Percentiles rank a stretch among this genome's conserved stretches.
Conservation (phyloP, 176 grass and related monocot species). For the Carex scoparia region DNA sequence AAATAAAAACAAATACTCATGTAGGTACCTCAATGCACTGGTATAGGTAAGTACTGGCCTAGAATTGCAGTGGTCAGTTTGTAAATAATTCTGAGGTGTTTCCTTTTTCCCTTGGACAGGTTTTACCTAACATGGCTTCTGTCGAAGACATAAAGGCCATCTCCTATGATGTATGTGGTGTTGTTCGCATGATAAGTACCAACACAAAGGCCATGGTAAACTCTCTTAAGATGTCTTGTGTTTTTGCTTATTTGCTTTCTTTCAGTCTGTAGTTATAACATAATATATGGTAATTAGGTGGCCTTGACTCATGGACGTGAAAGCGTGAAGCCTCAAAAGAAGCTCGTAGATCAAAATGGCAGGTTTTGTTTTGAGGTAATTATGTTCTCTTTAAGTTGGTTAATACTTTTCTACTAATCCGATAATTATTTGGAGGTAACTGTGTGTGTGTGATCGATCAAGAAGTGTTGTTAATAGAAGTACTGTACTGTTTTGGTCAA, state of each 20-base stretch:
- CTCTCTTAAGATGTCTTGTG: slow-evolving; percentile 17
- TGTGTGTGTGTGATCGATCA: neutral
- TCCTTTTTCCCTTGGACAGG: slow-evolving; percentile 30
- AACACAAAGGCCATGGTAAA: slow-evolving; percentile 86
- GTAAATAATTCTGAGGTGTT: neutral
- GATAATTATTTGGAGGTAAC: neutral
- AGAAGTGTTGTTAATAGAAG: neutral
- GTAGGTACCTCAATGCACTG: neutral
- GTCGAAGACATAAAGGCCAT: slow-evolving; percentile 79
- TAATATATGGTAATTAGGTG: slow-evolving; percentile 48
- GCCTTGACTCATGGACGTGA: slow-evolving; percentile 76
- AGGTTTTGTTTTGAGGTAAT: slow-evolving; percentile 93
- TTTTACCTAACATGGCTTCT: slow-evolving; percentile 90
- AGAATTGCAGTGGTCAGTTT: neutral
- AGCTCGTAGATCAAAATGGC: slow-evolving; percentile 62
- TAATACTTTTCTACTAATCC: neutral
- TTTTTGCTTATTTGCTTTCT: neutral
- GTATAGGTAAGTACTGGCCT: neutral
- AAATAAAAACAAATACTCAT: neutral
- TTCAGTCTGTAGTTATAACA: neutral
- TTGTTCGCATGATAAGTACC: slow-evolving; percentile 67
- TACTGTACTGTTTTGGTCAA: neutral
- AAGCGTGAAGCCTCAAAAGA: slow-evolving; percentile 65
- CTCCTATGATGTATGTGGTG: slow-evolving; percentile 86
- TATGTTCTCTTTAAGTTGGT: neutral